Evolutionary conservation across 805 yeast genomes (phyloP).

Genomic region (Torulaspora maleeae): DNA sequence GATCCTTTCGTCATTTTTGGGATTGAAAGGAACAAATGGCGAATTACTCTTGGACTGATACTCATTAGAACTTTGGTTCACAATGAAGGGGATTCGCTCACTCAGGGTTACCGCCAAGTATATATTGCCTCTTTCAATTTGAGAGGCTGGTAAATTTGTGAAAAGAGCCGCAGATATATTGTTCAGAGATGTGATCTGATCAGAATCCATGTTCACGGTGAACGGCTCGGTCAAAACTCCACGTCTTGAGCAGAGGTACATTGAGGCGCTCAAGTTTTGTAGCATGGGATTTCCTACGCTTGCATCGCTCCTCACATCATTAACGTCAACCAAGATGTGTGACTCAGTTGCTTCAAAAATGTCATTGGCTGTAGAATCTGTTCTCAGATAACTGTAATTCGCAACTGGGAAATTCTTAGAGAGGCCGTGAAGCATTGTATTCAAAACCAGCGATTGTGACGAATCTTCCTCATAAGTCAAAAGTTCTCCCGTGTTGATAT

Average conservation of each 20-base stretch:
- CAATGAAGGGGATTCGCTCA: constrained; percentile 51
- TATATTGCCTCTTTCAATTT: constrained; percentile 56
- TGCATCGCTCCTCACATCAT: constrained; percentile 58
- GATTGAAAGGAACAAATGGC: constrained; percentile 25
- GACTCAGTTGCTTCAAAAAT: constrained; percentile 47
- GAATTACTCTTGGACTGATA: constrained; percentile 16
- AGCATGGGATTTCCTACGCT: constrained; percentile 59
- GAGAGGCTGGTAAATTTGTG: constrained; percentile 60
- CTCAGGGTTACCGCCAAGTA: constrained; percentile 73
- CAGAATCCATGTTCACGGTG: constrained; percentile 58
- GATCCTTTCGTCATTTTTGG: constrained; percentile 22
- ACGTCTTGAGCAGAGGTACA: constrained; percentile 61
- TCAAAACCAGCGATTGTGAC: constrained; percentile 58
- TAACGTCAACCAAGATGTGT: constrained; percentile 73
- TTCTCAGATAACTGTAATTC: constrained; percentile 33
- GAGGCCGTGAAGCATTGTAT: constrained; percentile 66
- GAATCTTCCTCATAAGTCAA: constrained; percentile 40
- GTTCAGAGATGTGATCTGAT: constrained; percentile 55
- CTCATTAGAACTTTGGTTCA: constrained; percentile 30
- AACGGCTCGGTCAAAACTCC: constrained; percentile 75
- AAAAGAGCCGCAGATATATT: constrained; percentile 76
- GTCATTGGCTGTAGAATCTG: constrained; percentile 45
- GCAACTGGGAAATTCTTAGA: constrained; percentile 63
- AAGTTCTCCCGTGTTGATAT: constrained; percentile 53
- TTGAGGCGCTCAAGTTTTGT: constrained; percentile 59